Evolutionary conservation across 176 grass and related monocot species (phyloP).

Genomic region (Cymbopogon citratus): DNA sequence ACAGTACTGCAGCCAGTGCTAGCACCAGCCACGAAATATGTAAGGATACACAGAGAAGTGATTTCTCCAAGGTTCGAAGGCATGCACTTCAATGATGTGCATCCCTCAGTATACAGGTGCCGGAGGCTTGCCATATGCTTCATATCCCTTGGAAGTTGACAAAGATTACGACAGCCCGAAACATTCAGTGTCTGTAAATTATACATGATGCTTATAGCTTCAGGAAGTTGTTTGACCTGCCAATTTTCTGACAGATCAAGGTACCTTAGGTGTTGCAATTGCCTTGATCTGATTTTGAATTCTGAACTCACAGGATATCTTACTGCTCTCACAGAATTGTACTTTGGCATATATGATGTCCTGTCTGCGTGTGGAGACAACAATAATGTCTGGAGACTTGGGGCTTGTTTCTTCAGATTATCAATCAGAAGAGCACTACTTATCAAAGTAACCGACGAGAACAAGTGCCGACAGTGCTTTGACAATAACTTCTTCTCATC

Average conservation of each 20-base stretch:
- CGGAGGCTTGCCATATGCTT: slow-evolving; percentile 18
- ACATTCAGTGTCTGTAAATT: slow-evolving; percentile 1
- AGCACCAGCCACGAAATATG: slow-evolving; percentile 5
- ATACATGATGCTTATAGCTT: slow-evolving; percentile 8
- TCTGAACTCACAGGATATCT: rapidly evolving
- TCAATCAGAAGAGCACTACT: not conserved
- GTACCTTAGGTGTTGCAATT: not conserved
- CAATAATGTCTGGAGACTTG: not conserved
- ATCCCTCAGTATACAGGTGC: not conserved
- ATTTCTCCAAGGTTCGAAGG: slow-evolving; percentile 1
- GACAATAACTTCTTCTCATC: not conserved
- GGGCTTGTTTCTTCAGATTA: not conserved
- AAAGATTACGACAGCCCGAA: rapidly evolving
- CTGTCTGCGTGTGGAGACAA: rapidly evolving
- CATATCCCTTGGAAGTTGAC: slow-evolving; percentile 30
- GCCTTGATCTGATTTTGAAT: not conserved
- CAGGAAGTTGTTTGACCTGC: not conserved
- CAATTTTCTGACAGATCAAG: rapidly evolving
- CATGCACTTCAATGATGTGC: not conserved
- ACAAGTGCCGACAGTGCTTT: not conserved
- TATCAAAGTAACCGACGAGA: not conserved
- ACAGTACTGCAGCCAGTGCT: not conserved
- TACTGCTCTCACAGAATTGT: not conserved
- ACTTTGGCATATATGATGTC: too few species aligned
- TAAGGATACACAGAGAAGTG: not conserved